Evolutionary conservation across 805 yeast species (phyloP).

Genomic region (Myxozyma neotropica): DNA sequence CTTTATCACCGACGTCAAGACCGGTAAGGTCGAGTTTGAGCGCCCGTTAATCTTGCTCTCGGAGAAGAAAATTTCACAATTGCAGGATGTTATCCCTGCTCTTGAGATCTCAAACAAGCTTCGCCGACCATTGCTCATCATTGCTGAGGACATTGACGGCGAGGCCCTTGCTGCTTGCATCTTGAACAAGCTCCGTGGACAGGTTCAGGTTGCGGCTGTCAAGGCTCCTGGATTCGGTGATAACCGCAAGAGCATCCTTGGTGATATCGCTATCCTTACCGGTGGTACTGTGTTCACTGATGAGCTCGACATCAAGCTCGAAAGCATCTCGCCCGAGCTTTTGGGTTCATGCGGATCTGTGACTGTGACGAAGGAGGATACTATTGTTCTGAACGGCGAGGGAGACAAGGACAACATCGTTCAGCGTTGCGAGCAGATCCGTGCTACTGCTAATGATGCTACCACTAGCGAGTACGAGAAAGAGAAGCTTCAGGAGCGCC

Average conservation of each 20-base stretch:
- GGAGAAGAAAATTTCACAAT: slow-evolving; percentile 89
- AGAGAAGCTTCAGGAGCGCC: slow-evolving; percentile 95
- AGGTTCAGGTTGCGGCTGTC: slow-evolving; percentile 95
- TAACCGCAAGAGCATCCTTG: slow-evolving; percentile 93
- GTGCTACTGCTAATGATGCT: slow-evolving; percentile 72
- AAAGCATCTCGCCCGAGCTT: slow-evolving; percentile 84
- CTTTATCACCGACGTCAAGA: slow-evolving; percentile 89
- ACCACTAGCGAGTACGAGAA: slow-evolving; percentile 83
- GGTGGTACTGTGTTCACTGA: slow-evolving; percentile 90
- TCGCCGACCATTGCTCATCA: slow-evolving; percentile 88
- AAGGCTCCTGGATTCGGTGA: slow-evolving; percentile 99
- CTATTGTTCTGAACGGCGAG: slow-evolving; percentile 89
- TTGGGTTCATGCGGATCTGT: slow-evolving; percentile 91
- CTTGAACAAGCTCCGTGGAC: slow-evolving; percentile 95
- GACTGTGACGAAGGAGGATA: slow-evolving; percentile 93
- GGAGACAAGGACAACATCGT: slow-evolving; percentile 80
- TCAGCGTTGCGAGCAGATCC: slow-evolving; percentile 92
- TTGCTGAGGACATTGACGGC: slow-evolving; percentile 96
- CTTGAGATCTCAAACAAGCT: slow-evolving; percentile 89
- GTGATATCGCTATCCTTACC: slow-evolving; percentile 91
- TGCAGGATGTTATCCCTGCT: slow-evolving; percentile 90
- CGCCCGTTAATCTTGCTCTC: slow-evolving; percentile 85
- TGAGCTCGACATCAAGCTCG: slow-evolving; percentile 94
- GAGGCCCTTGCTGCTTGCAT: slow-evolving; percentile 98
- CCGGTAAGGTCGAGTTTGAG: slow-evolving; percentile 92